A percentile compares a stretch with the other conserved stretches of the same genome.
Conservation (phyloP, 2,329 filamentous ascomycete genomes). For the Helicocarpus griseus region DNA sequence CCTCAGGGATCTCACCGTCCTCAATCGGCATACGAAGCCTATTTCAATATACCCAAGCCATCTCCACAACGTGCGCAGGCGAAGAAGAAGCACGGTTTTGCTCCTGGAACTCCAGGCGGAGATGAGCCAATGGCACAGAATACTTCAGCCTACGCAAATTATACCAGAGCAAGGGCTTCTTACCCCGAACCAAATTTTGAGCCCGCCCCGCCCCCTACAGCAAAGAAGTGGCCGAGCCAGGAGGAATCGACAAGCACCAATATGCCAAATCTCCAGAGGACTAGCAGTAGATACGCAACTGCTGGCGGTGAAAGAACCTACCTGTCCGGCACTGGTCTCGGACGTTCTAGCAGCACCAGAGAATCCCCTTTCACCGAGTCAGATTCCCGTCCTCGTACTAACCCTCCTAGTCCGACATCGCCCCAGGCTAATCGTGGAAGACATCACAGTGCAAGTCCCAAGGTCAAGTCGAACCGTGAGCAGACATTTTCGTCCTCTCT, state of each 20-base stretch:
- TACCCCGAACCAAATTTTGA: constrained; percentile 28
- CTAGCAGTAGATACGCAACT: constrained; percentile 46
- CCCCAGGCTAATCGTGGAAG: constrained; percentile 19
- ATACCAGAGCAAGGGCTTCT: constrained; percentile 24
- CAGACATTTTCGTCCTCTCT: constrained; percentile 25
- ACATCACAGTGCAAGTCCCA: constrained; percentile 37
- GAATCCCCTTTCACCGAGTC: constrained; percentile 34
- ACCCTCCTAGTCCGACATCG: constrained; percentile 25
- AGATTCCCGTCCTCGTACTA: constrained; percentile 25
- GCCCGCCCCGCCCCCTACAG: constrained; percentile 31
- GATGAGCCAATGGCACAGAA: constrained; percentile 49
- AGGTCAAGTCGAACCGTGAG: constrained; percentile 24
- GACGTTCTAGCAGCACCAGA: constrained; percentile 45
- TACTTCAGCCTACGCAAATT: constrained; percentile 41
- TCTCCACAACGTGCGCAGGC: constrained; percentile 29
- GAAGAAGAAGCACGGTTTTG: constrained; percentile 48
- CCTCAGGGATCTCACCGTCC: constrained; percentile 18
- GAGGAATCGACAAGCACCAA: constrained; percentile 15
- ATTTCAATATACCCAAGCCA: constrained; percentile 23
- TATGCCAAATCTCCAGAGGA: constrained; percentile 38
- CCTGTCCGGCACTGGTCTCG: constrained; percentile 42
- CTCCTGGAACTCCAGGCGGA: constrained; percentile 48
- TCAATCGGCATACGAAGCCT: constrained; percentile 32
- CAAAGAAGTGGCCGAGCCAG: constrained; percentile 25
- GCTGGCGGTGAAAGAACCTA: constrained; percentile 48